Evolutionary conservation across 495 filamentous ascomycete species (phyloP), one percentile per base, ranked within the genome.

Genomic region (Friedmanniomyces endolithicus): DNA sequence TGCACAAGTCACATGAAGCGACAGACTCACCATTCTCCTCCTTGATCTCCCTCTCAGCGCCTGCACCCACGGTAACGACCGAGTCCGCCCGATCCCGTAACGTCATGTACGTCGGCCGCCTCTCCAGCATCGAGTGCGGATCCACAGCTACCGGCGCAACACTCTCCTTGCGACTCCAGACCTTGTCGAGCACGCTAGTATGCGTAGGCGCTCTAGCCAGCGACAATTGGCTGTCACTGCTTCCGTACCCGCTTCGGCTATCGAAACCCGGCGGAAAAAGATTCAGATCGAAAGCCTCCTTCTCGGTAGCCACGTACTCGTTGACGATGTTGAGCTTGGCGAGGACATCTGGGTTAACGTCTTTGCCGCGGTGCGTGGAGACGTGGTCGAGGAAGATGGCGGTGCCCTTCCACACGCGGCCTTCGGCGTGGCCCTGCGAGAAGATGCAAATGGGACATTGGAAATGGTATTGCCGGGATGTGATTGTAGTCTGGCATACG

Each of bases 271-370:
- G 49, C 9, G 59, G 55, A 14, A n/a, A 53, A 27, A 62, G 51
- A 35, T 57, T 57, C n/a, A 62, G 50, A 37, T 57, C 59, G 50
- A 62, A 57, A 24, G 58, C 44, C 37, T 58, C 59, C 31, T 57
- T 56, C 16, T 62, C 59, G 4, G 46, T 50, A 8, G 50, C 54
- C 23, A 58, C 46, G 39, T 49, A 57, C 8, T 54, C 59, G 50
- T 47, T 52, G 43, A 62, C 46, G 23, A 58, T 39, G 25, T 52
- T 52, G 20, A 58, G 56, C 44, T 58, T 58, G 11, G 49, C 43
- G 6, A 49, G 22, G 35, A 58, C 56, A 31, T 31, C 34, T 1
- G 37, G 20, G 7, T 24, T 11, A 11, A 58, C 23, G 11, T 50
- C 24, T 35, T 50, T 48, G 19, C 54, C 59, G 29, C 59, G 54